Evolutionary conservation across 345 rosid species (phyloP), one percentile per base, ranked within the genome.

Genomic region (Fremontodendron californicum): DNA sequence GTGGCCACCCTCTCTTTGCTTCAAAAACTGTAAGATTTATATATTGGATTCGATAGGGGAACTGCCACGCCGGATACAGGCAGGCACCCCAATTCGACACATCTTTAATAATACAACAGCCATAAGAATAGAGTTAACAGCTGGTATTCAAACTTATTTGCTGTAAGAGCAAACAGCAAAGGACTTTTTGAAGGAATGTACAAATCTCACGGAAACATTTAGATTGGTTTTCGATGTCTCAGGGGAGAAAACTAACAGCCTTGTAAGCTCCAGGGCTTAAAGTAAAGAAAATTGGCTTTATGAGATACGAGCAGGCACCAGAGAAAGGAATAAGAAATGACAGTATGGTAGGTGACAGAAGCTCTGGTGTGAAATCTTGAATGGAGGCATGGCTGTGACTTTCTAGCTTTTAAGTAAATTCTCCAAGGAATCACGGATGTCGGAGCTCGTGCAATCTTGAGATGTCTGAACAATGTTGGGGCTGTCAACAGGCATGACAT

Each of bases 401-500:
- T 42, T 29, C 79, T 80, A 86, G 54, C 71, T 86, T 29, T 82
- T 69, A 66, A 88, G 81, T 35, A 91, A 70, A 72, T 79, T 87
- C 87, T 86, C 86, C 90, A 94, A 75, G 54, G 91, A 86, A 23
- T 79, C 79, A 51, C 91, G 87, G 81, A 92, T 62, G 42, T 90
- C 94, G 0, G 82, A 79, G 27, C 80, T 55, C 19, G 84, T 77
- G 78, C 81, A 88, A 33, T 85, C 86, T 19, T 84, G 82, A 0
- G 88, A 21, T n/a, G 90, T 86, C 65, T 87, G 89, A 81, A 88
- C 82, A 23, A 89, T 81, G 77, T 88, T 94, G 73, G 85, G 87
- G 80, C 87, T 90, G 81, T 94, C 98, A 0, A 81, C 66, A 55
- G 98, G 85, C 79, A 94, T 78, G 71, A 94, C 98, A 57, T 96